Conservation (phyloP, 139 green algal species). For the Tetradesmus obliquus region DNA sequence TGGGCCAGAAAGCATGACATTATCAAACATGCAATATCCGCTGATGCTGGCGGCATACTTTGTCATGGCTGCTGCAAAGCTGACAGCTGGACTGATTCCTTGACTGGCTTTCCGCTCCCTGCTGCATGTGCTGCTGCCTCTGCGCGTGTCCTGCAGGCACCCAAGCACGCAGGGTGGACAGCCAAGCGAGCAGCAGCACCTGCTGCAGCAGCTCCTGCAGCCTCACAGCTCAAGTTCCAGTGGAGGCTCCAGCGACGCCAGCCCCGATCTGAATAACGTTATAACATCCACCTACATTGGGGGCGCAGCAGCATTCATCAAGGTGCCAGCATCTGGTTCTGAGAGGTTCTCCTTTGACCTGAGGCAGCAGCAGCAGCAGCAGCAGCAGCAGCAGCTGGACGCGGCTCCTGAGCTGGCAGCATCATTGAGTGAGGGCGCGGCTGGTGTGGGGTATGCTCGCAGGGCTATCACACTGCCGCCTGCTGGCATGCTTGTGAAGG, state of each 20-base stretch:
- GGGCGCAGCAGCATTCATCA: not conserved
- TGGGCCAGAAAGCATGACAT: too few relatives aligned
- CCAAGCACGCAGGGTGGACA: not conserved
- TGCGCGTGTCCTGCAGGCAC: not conserved
- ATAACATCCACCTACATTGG: not conserved
- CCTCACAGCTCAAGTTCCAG: not conserved
- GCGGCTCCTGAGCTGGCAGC: not conserved
- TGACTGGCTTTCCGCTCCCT: not conserved
- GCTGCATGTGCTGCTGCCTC: not conserved
- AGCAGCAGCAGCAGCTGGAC: not conserved
- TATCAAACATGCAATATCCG: too few relatives aligned
- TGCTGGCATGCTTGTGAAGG: not conserved
- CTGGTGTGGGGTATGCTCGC: not conserved
- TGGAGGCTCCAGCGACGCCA: not conserved
- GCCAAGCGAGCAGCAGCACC: not conserved
- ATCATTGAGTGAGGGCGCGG: not conserved
- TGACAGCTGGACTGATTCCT: not conserved
- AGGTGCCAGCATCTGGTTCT: not conserved
- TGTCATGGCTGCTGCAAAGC: too few relatives aligned
- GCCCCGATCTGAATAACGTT: not conserved
- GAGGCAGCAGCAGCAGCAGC: not conserved
- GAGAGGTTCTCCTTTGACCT: not conserved
- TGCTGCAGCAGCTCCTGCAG: not conserved
- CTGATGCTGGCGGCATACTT: too few relatives aligned
- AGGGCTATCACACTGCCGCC: not conserved